These are phyloP conservation scores for Daldinia vernicosa DNA, from an alignment of 495 filamentous ascomycete species.

Conservation along the genomic window DNA sequence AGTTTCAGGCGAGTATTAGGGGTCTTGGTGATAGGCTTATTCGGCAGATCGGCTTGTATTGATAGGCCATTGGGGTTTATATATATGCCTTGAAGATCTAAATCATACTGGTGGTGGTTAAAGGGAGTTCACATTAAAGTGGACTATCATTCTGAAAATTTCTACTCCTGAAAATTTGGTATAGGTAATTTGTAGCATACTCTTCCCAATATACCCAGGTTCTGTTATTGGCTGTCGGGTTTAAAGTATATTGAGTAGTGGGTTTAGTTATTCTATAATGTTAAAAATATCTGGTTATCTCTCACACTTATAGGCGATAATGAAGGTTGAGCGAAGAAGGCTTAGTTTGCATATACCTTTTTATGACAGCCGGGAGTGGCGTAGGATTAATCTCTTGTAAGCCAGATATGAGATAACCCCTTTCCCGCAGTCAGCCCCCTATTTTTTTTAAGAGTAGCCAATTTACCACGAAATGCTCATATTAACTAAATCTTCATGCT, in stretches of 20 bases:
- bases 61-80: background rate
- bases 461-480: background rate
- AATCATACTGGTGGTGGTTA: background rate
- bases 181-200: background rate
- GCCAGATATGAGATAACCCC: background rate
- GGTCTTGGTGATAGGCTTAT: conserved; percentile 52
- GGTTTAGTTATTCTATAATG: too few relatives aligned
- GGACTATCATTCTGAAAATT: background rate
- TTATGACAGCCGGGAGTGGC: background rate
- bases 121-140: background rate
- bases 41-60: background rate
- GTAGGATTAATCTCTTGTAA: background rate
- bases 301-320: too few relatives aligned
- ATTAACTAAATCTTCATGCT: too few relatives aligned
- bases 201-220: too few relatives aligned
- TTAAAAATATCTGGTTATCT: too few relatives aligned
- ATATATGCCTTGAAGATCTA: background rate
- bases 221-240: too few relatives aligned
- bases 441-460: background rate
- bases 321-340: too few relatives aligned
- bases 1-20: conserved; percentile 59
- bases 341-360: too few relatives aligned
- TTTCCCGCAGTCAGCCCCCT: background rate
- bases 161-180: background rate
- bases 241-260: too few relatives aligned